A percentile compares a stretch with the other conserved stretches of the same genome.
These are phyloP conservation scores for Sutorius australiensis DNA, from an alignment of 768 basidiomycete genomes.

Conservation along the genomic window DNA sequence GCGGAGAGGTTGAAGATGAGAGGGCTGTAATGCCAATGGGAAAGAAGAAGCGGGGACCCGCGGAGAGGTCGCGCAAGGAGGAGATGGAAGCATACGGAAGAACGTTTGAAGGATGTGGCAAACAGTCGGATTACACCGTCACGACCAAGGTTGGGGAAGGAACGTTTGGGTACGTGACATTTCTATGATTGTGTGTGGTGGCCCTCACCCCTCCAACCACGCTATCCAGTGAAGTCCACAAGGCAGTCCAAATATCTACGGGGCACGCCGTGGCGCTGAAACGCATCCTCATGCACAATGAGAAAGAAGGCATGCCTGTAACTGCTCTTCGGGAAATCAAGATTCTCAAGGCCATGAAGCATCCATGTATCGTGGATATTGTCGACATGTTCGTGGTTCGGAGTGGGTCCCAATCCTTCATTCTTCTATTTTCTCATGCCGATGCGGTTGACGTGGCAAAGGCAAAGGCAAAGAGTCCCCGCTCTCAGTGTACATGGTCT, in stretches of 20 bases:
- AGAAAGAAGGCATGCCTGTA: constrained; percentile 95
- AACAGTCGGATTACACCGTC: constrained; percentile 71
- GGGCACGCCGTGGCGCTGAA: constrained; percentile 79
- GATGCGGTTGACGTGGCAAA: constrained; percentile 3
- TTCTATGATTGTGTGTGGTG: constrained; percentile 6
- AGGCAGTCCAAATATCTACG: constrained; percentile 65
- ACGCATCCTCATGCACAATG: constrained; percentile 93
- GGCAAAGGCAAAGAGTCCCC: constrained; percentile 58
- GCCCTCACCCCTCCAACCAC: not conserved
- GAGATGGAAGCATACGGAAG: constrained; percentile 68
- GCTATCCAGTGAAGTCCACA: constrained; percentile 76
- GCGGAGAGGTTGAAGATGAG: constrained; percentile 2
- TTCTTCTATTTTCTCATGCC: constrained; percentile 2
- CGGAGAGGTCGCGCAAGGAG: constrained; percentile 55
- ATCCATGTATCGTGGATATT: constrained; percentile 82
- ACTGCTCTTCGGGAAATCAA: constrained; percentile 97
- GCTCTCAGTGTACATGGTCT: constrained; percentile 94
- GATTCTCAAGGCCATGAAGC: constrained; percentile 85
- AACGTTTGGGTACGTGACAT: constrained; percentile 82
- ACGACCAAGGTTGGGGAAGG: constrained; percentile 93
- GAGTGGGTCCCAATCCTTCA: constrained; percentile 44
- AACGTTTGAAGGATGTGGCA: constrained; percentile 64
- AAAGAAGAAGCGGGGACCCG: constrained; percentile 39
- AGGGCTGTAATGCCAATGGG: not conserved
- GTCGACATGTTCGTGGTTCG: constrained; percentile 89